Percentiles rank a stretch among this genome's conserved stretches.
Evolutionary conservation across 164 flowering plant genomes (phyloP).

Genomic region (Cinnamomum chago): DNA sequence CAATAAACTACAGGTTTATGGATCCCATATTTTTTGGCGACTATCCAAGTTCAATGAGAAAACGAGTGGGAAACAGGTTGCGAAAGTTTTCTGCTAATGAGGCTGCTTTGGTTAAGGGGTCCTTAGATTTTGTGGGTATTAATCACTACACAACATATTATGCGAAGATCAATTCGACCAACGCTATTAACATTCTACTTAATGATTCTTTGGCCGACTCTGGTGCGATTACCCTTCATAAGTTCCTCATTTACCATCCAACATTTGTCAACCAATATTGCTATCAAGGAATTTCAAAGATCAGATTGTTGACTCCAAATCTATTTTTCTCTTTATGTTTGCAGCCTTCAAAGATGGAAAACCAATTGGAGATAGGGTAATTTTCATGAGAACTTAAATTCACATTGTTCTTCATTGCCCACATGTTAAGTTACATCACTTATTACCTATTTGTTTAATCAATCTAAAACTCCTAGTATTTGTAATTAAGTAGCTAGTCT

Average conservation of each 20-base stretch:
- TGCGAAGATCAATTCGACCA: slow-evolving; percentile 38
- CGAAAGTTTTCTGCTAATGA: slow-evolving; percentile 59
- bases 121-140: slow-evolving; percentile 84
- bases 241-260: slow-evolving; percentile 21
- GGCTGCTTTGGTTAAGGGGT: slow-evolving; percentile 59
- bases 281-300: background rate
- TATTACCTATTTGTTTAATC: too few species aligned
- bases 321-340: slow-evolving; percentile 5
- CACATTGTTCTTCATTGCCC: background rate
- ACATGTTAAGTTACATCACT: too few species aligned
- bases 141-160: slow-evolving; percentile 94
- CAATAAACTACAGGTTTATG: slow-evolving; percentile 53
- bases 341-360: slow-evolving; percentile 54
- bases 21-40: slow-evolving; percentile 81
- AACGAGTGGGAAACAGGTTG: slow-evolving; percentile 60
- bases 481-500: too few species aligned
- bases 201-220: slow-evolving; percentile 70
- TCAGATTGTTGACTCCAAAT: background rate
- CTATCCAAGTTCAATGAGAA: slow-evolving; percentile 81
- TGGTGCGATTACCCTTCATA: slow-evolving; percentile 73
- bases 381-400: background rate
- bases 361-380: slow-evolving; percentile 69
- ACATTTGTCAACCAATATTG: background rate
- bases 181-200: slow-evolving; percentile 39
- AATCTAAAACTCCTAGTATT: too few species aligned